These are phyloP conservation scores for Cryoendolithus antarcticus DNA, from an alignment of 2,329 filamentous ascomycete species.

Conservation along the genomic window DNA sequence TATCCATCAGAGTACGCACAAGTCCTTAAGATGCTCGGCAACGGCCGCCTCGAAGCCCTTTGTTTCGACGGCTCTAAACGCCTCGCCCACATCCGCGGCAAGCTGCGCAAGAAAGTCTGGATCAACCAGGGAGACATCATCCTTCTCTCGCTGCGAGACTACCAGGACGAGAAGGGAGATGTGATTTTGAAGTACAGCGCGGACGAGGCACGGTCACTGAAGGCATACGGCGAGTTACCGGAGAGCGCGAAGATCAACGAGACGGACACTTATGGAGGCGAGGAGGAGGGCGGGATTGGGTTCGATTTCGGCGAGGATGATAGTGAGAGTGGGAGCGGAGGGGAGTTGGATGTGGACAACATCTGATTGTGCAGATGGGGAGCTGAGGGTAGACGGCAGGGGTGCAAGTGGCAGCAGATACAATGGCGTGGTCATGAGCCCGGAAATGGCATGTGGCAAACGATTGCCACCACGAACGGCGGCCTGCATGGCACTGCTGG, in stretches of 20 bases:
- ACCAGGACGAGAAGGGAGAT: slow-evolving; percentile 88
- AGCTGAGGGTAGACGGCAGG: no score
- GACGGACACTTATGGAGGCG: slow-evolving; percentile 84
- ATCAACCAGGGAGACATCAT: slow-evolving; percentile 98
- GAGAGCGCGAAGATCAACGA: slow-evolving; percentile 99
- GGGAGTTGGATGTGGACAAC: slow-evolving; percentile 90
- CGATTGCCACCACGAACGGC: no score
- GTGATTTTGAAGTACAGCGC: slow-evolving; percentile 91
- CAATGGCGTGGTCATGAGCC: no score
- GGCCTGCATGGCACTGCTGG: no score
- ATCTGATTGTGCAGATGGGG: slow-evolving; percentile 45
- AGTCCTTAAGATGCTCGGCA: slow-evolving; percentile 90
- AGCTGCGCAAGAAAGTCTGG: slow-evolving; percentile 99
- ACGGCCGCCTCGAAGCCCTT: slow-evolving; percentile 81
- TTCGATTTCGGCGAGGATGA: slow-evolving; percentile 97
- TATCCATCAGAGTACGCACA: slow-evolving; percentile 58
- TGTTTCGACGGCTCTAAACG: slow-evolving; percentile 93
- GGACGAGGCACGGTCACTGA: slow-evolving; percentile 88
- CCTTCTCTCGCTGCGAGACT: slow-evolving; percentile 75
- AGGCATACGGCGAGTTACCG: slow-evolving; percentile 93
- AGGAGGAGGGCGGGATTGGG: slow-evolving; percentile 88
- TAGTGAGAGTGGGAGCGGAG: slow-evolving; percentile 44
- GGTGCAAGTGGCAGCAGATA: no score
- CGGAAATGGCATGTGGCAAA: no score
- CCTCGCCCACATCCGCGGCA: slow-evolving; percentile 78